Evolutionary conservation across 306 rosid genomes (phyloP), one percentile per base, ranked within the genome.

Genomic region (Luffa acutangula): DNA sequence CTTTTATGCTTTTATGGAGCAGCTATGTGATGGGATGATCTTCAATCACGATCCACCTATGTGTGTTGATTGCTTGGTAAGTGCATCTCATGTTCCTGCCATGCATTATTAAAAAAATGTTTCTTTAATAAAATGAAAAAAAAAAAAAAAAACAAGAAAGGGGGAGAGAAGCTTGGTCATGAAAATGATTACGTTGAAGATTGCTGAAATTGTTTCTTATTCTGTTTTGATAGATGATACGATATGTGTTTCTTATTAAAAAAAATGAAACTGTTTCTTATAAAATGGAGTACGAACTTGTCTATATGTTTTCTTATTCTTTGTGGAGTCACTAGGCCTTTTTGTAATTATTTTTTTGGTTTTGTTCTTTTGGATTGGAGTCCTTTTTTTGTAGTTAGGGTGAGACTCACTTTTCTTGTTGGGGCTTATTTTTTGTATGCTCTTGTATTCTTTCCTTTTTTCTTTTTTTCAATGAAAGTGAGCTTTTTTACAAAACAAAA

Each of bases 1-100:
- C 51, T 83, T 80, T 78, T 39, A 80, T 88, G 83, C 77, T 82
- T 71, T 65, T 83, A 70, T 79, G 91, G 86, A 78, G 77, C 97
- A 95, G 99, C 97, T 93, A 33, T 95, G 99, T 63, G 87, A 88
- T 87, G 92, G 88, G 86, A 89, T 95, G 98, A 73, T 90, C 86
- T 95, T 95, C 90, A 93, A 95, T 87, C 98, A 93, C 9, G 92
- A 93, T 79, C 93, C 88, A 37, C 99, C 99, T 80, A 75, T 63
- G 77, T 95, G 97, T 77, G 87, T 90, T 71, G 97, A 86, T 82
- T 95, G 99, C 87, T 70, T n/a, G 99, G 99, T 89, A 91, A 84
- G 81, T 70, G 49, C 80, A 66, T 86, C 88, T 81, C 76, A 76
- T 80, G 46, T 60, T 80, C 51, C 52, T 37, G 25, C 2, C 13